Evolutionary conservation across 73 alveolate species (phyloP).

Genomic region (Paramecium bursaria): DNA sequence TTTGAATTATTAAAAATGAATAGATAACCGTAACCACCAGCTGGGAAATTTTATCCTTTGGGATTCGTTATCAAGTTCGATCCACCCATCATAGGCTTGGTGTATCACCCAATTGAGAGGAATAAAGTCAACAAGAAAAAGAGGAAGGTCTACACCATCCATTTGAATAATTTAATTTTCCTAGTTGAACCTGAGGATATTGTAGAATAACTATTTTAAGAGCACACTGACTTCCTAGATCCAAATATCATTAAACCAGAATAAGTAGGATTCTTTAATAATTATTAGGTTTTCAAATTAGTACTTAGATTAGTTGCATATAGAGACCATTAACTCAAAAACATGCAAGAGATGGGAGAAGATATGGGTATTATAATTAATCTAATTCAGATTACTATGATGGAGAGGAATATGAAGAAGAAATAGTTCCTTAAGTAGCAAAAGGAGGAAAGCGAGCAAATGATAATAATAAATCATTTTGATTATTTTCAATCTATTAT

Average conservation of each 20-base stretch:
- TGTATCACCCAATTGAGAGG: slow-evolving; percentile 42
- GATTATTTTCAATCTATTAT: too few relatives aligned
- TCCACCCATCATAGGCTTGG: slow-evolving; percentile 53
- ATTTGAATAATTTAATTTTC: slow-evolving; percentile 47
- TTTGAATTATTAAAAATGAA: too few relatives aligned
- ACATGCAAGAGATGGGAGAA: slow-evolving; percentile 61
- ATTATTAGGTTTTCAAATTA: slow-evolving; percentile 40
- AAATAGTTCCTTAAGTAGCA: slow-evolving; percentile 29
- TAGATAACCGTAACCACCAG: too few relatives aligned
- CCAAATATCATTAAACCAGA: slow-evolving; percentile 51
- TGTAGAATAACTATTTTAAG: slow-evolving; percentile 40
- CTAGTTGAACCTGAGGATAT: slow-evolving; percentile 59
- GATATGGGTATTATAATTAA: slow-evolving; percentile 59
- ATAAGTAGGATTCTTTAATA: neutral
- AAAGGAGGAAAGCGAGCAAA: slow-evolving; percentile 12
- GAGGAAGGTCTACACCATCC: slow-evolving; percentile 55
- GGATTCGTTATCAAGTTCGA: slow-evolving; percentile 51
- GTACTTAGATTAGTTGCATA: slow-evolving; percentile 54
- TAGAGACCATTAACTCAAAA: slow-evolving; percentile 50
- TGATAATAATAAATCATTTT: slow-evolving; percentile 55
- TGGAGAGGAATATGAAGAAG: neutral
- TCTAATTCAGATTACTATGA: slow-evolving; percentile 40
- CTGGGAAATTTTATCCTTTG: too few relatives aligned
- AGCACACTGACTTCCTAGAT: slow-evolving; percentile 47
- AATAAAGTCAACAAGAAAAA: slow-evolving; percentile 46